Conservation (phyloP, 345 rosid genomes). For the Hibiscus syriacus region DNA sequence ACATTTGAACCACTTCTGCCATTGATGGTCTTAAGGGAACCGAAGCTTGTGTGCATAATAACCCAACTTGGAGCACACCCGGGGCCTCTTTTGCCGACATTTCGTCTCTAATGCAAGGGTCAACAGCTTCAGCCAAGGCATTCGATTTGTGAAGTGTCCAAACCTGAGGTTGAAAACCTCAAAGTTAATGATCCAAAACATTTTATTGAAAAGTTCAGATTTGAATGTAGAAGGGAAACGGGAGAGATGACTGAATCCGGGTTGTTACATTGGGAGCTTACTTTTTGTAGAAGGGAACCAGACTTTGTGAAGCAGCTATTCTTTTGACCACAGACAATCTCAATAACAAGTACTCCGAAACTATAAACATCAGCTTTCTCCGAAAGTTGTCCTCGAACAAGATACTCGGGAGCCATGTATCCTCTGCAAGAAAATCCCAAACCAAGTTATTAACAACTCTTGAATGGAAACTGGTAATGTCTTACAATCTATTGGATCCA, state of each 20-base stretch:
- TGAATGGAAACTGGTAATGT: not conserved
- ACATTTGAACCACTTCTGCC: slow-evolving; percentile 33
- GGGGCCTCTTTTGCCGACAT: slow-evolving; percentile 24
- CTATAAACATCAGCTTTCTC: slow-evolving; percentile 56
- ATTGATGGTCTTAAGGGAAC: slow-evolving; percentile 42
- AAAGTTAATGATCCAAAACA: not conserved
- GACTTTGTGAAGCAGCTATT: slow-evolving; percentile 26
- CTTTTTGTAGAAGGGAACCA: slow-evolving; percentile 35
- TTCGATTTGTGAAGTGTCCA: slow-evolving; percentile 38
- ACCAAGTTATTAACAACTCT: not conserved
- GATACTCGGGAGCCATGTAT: slow-evolving; percentile 57
- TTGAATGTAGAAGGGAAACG: not conserved
- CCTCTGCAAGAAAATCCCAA: slow-evolving; percentile 28
- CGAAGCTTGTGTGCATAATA: slow-evolving; percentile 45
- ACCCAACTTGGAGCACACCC: slow-evolving; percentile 36
- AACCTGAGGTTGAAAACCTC: slow-evolving; percentile 25
- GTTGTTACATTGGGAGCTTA: slow-evolving; percentile 15
- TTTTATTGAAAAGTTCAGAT: not conserved
- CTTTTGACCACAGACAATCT: slow-evolving; percentile 37
- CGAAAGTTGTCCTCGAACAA: slow-evolving; percentile 41
- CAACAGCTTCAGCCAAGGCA: slow-evolving; percentile 28
- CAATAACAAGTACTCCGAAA: slow-evolving; percentile 42
- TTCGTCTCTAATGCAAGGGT: slow-evolving; percentile 22
- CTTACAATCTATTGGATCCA: not conserved
- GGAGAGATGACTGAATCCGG: not conserved